Evolutionary conservation across 1,284 basidiomycete species (phyloP).

Genomic region (Veloboletus limbatus): DNA sequence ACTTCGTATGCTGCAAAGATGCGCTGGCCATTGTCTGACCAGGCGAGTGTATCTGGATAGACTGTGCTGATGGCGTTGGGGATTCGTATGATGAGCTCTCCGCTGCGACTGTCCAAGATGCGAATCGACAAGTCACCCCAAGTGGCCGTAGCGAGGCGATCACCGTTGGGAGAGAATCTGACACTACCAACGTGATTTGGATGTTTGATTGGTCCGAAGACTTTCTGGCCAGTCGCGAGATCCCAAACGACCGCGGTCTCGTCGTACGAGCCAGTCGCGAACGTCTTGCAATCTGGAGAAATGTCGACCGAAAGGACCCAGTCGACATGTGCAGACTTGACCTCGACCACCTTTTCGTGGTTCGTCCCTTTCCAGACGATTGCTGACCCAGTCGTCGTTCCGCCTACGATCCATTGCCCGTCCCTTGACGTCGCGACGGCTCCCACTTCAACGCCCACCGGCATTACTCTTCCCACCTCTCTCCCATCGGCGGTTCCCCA

Average conservation of each 20-base stretch:
- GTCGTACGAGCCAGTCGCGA: slow-evolving; percentile 7
- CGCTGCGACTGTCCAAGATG: slow-evolving; percentile 1
- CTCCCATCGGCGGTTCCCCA: slow-evolving; percentile 1
- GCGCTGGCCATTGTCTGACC: slow-evolving; percentile 5
- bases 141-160: slow-evolving; percentile 6
- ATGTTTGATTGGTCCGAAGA: slow-evolving; percentile 2
- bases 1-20: slow-evolving; percentile 5
- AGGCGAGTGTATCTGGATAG: neutral
- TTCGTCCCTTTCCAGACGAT: slow-evolving; percentile 3
- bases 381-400: slow-evolving; percentile 5
- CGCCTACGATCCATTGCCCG: slow-evolving; percentile 4
- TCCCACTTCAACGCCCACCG: slow-evolving; percentile 3
- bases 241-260: slow-evolving; percentile 5
- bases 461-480: slow-evolving; percentile 4
- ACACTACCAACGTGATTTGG: slow-evolving; percentile 2
- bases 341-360: slow-evolving; percentile 1
- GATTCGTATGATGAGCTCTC: slow-evolving; percentile 2
- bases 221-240: neutral
- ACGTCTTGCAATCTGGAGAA: slow-evolving; percentile 8
- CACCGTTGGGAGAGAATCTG: slow-evolving; percentile 5
- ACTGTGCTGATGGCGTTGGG: neutral
- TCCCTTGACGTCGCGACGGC: neutral
- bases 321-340: slow-evolving; percentile 2
- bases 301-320: slow-evolving; percentile 9
- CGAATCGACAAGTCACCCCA: slow-evolving; percentile 1